phyloP scores from a whole-genome alignment of 2,329 filamentous ascomycete genomes.

The Berkeleyomyces rouxiae region DNA sequence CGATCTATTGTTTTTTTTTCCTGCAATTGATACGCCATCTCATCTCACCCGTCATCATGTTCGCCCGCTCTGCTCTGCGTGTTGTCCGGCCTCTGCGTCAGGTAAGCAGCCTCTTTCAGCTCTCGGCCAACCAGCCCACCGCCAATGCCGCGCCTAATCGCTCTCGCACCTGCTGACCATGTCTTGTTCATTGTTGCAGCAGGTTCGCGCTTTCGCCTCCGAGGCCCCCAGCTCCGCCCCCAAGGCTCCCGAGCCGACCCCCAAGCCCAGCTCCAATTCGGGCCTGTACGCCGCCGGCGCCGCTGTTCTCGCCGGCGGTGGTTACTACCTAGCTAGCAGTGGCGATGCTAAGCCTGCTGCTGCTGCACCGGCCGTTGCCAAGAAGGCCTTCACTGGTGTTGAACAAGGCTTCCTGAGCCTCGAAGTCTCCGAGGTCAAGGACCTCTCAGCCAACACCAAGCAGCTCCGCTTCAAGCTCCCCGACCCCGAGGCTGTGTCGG shows the following conservation, averaged over 20 bases:
- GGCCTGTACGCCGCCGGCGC: slow-evolving; percentile 45
- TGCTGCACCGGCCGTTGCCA: slow-evolving; percentile 21
- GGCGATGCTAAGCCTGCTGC: slow-evolving; percentile 31
- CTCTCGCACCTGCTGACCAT: neutral
- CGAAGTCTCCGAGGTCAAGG: slow-evolving; percentile 60
- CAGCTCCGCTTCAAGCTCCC: slow-evolving; percentile 75
- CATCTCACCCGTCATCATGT: slow-evolving; percentile 34
- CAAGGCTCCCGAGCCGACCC: slow-evolving; percentile 27
- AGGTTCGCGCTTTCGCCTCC: slow-evolving; percentile 36
- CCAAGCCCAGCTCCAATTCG: slow-evolving; percentile 40
- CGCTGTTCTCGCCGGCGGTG: slow-evolving; percentile 39
- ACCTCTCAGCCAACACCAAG: slow-evolving; percentile 90
- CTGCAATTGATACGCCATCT: slow-evolving; percentile 3
- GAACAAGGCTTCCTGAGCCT: slow-evolving; percentile 80
- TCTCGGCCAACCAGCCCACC: neutral
- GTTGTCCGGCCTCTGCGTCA: slow-evolving; percentile 47
- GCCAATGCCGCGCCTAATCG: slow-evolving; percentile 19
- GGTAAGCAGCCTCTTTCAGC: slow-evolving; percentile 28
- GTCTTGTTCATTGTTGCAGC: slow-evolving; percentile 19
- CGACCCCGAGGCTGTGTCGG: slow-evolving; percentile 68
- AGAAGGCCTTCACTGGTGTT: slow-evolving; percentile 53
- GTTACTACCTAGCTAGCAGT: slow-evolving; percentile 39
- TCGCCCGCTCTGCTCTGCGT: slow-evolving; percentile 48
- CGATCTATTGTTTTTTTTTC: neutral
- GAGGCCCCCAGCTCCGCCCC: slow-evolving; percentile 35